Evolutionary conservation across 2,329 filamentous ascomycete species (phyloP), one percentile per base, ranked within the genome.

Genomic region (Lecanicillium sp.): DNA sequence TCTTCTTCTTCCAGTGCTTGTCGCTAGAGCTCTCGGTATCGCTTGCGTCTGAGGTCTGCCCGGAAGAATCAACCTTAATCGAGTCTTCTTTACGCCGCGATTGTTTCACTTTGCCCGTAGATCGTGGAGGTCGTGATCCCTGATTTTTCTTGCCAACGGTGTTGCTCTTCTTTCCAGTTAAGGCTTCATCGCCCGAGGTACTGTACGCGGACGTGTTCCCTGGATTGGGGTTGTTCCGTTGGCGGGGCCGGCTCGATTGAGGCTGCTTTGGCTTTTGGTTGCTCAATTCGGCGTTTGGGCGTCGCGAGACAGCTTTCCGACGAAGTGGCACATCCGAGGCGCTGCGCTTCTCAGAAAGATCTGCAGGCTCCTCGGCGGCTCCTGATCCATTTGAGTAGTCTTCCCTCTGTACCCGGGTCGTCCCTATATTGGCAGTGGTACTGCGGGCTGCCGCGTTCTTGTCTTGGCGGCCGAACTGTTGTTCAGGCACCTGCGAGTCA

Each of bases 1-100:
- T 77, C 35, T 72, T 77, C 37, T 68, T 69, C 46, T 84, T 75
- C 72, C 78, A 84, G 9, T 67, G 65, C 15, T 59, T 62, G 36
- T 72, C 66, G 7, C 64, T 61, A 18, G 48, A 50, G 2, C 50
- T 55, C 19, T 64, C 62, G 3, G 62, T 66, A 15, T 65, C 60
- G 15, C 61, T 58, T 5, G 65, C 62, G 27, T 71, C 68, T 9
- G 65, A 64, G 4, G 66, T 66, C 7, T 65, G 64, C 5, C 64
- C 68, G n/a, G 70, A 68, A 4, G 64, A 66, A 18, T 64, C 70
- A 18, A 56, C 63, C 15, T 69, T 52, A 22, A 64, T 49, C 5
- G 50, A 49, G 5, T 52, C 35, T 42, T 57, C 56, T 35, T 59
- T 61, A 18, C 51, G 44, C 41, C 60, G 64, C 9, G 48, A 45